phyloP scores from a whole-genome alignment of 805 yeast species.

The Ogataea dorogensis region DNA sequence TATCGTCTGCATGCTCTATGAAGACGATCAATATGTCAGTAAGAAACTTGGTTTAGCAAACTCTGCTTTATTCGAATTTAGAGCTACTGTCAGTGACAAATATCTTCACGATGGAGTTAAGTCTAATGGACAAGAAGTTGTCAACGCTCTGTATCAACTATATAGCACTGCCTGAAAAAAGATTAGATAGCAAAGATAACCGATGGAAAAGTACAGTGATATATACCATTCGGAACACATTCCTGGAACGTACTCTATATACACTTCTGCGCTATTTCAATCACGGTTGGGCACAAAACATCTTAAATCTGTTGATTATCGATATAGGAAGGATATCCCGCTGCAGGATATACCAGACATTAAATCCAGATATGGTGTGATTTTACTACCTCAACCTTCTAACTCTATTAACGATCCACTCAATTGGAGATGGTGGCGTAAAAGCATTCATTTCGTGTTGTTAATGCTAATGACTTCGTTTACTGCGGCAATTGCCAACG shows the following conservation, averaged over 20 bases:
- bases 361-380: slow-evolving; percentile 35
- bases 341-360: slow-evolving; percentile 25
- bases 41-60: slow-evolving; percentile 35
- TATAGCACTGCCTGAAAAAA: neutral
- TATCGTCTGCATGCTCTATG: slow-evolving; percentile 50
- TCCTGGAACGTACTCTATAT: slow-evolving; percentile 58
- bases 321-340: slow-evolving; percentile 13
- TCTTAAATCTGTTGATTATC: slow-evolving; percentile 16
- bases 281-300: slow-evolving; percentile 10
- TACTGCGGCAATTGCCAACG: slow-evolving; percentile 50
- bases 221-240: slow-evolving; percentile 41
- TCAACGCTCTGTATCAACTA: slow-evolving; percentile 37
- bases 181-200: neutral
- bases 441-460: slow-evolving; percentile 39
- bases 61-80: slow-evolving; percentile 28
- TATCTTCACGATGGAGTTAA: slow-evolving; percentile 52
- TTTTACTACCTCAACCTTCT: slow-evolving; percentile 49
- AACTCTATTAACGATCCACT: slow-evolving; percentile 50
- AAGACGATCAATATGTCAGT: slow-evolving; percentile 52
- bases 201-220: slow-evolving; percentile 36
- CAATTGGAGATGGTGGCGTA: slow-evolving; percentile 45
- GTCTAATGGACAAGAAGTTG: slow-evolving; percentile 39
- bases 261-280: slow-evolving; percentile 37
- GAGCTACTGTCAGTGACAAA: slow-evolving; percentile 46
- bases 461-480: slow-evolving; percentile 43